phyloP scores from a whole-genome alignment of 495 filamentous ascomycete species.

The Penicillium arizonense region DNA sequence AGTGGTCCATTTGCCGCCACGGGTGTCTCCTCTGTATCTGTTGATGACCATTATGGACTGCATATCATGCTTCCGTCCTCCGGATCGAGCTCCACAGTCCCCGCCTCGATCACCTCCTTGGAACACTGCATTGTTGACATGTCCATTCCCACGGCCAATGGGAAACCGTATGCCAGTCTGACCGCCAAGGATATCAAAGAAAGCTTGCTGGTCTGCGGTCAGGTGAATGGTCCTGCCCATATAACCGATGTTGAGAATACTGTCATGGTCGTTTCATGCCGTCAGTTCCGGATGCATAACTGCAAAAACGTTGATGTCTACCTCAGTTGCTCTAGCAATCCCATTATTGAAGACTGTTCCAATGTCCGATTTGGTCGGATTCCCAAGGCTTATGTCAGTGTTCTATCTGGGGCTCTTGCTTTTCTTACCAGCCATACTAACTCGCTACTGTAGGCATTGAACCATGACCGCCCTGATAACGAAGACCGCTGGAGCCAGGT shows the following conservation, averaged over 20 bases:
- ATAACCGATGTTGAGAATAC: conserved; percentile 73
- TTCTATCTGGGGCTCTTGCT: background rate
- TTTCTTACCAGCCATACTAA: background rate
- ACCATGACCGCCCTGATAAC: conserved; percentile 35
- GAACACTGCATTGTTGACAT: conserved; percentile 76
- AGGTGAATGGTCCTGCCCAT: conserved; percentile 75
- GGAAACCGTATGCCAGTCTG: conserved; percentile 70
- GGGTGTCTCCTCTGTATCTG: conserved; percentile 54
- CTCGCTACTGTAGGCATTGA: conserved; percentile 26
- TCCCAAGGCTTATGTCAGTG: conserved; percentile 64
- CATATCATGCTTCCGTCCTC: conserved; percentile 70
- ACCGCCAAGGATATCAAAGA: conserved; percentile 65
- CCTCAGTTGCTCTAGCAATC: conserved; percentile 74
- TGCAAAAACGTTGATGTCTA: conserved; percentile 79
- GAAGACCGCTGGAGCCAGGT: conserved; percentile 82
- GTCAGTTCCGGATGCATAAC: conserved; percentile 90
- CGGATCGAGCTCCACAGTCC: conserved; percentile 62
- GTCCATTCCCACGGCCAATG: conserved; percentile 59
- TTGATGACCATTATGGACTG: conserved; percentile 59
- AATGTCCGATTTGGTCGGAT: conserved; percentile 76
- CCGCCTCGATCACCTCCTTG: conserved; percentile 71
- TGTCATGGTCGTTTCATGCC: conserved; percentile 70
- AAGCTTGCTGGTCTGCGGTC: conserved; percentile 73
- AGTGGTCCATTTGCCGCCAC: conserved; percentile 24
- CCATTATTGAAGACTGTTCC: conserved; percentile 89